Conservation (phyloP, 2,329 filamentous ascomycete species). For the Fusarium clavum region DNA sequence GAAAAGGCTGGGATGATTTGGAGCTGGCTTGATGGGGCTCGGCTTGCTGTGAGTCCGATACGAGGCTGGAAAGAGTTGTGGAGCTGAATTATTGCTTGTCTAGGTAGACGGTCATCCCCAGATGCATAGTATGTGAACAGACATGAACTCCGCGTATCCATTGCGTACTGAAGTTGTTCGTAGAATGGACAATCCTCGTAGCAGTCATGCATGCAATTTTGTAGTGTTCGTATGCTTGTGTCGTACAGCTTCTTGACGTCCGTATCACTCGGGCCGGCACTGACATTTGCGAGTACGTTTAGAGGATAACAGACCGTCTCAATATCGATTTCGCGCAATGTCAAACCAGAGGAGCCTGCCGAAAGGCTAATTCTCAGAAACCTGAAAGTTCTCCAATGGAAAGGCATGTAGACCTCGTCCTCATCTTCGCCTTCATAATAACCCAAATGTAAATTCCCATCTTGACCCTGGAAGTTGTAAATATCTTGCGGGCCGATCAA, state of each 20-base stretch:
- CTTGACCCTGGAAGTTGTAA: not conserved
- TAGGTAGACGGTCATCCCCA: not conserved
- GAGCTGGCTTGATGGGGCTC: not conserved
- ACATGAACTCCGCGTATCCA: not conserved
- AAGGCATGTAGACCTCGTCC: not conserved
- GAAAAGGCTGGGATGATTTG: conserved; percentile 1
- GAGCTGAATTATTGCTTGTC: not conserved
- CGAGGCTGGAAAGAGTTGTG: not conserved
- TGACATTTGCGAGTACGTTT: accelerated
- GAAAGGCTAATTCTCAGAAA: not conserved
- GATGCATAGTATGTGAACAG: not conserved
- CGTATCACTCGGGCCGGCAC: not conserved
- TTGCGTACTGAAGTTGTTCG: conserved; percentile 2
- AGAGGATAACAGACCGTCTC: not conserved
- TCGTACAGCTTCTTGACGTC: not conserved
- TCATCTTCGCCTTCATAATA: not conserved
- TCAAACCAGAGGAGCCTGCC: not conserved
- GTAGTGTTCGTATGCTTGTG: not conserved
- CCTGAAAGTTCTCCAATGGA: not conserved
- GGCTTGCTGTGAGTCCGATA: not conserved
- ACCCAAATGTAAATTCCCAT: accelerated
- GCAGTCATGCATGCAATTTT: conserved; percentile 4
- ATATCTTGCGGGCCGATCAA: not conserved
- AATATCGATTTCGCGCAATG: not conserved
- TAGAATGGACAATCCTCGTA: conserved; percentile 11